A percentile compares a stretch with the other conserved stretches of the same genome.
Conservation (phyloP, 495 filamentous ascomycete genomes). For the Penicillium riverlandense region DNA sequence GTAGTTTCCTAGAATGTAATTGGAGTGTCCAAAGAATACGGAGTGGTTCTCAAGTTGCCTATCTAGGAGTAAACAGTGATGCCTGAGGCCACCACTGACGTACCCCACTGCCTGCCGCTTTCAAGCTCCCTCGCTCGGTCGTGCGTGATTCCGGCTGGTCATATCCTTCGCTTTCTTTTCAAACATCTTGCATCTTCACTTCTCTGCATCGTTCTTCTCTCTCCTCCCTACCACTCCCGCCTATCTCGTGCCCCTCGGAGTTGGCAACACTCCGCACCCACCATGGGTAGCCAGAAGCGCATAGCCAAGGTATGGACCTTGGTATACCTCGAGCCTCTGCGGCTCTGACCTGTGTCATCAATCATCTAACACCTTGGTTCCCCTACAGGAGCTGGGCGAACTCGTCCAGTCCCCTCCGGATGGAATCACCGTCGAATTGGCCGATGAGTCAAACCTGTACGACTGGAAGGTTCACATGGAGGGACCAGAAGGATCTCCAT, state of each 20-base stretch:
- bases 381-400: conserved; percentile 63
- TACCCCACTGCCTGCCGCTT: no score
- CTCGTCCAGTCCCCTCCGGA: conserved; percentile 55
- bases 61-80: no score
- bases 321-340: neutral
- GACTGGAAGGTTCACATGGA: conserved; percentile 76
- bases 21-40: neutral
- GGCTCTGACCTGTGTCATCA: neutral
- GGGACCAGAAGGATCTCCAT: conserved; percentile 65
- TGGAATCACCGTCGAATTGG: conserved; percentile 58
- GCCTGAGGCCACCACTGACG: no score
- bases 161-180: conserved; percentile 16
- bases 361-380: neutral
- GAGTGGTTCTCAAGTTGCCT: no score
- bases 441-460: conserved; percentile 69
- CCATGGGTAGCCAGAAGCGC: conserved; percentile 51
- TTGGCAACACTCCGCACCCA: conserved; percentile 3
- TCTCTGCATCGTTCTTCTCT: conserved; percentile 4
- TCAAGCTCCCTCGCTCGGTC: no score
- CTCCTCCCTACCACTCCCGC: conserved; percentile 8
- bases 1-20: conserved; percentile 1
- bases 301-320: conserved; percentile 48
- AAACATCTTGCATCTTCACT: conserved; percentile 34
- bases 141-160: conserved; percentile 23
- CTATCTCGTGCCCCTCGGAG: conserved; percentile 9